Conservation (phyloP, 2,329 filamentous ascomycete genomes). For the Cadophora luteo-olivacea region DNA sequence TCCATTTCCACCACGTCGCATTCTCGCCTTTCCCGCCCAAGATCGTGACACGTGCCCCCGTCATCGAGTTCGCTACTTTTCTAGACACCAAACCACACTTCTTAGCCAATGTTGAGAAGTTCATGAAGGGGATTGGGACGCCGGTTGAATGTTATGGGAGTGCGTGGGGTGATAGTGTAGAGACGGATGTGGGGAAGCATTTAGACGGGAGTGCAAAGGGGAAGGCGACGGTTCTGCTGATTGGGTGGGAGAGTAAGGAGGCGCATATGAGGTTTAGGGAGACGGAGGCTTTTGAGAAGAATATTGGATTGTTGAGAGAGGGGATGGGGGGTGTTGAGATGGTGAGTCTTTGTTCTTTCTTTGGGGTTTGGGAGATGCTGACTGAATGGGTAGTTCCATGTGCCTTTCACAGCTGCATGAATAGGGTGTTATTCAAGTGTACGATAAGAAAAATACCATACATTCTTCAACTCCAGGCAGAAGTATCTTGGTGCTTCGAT, state of each 20-base stretch:
- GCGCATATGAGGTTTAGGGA: constrained; percentile 37
- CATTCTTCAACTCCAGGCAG: no score
- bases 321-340: constrained; percentile 32
- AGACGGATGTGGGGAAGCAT: constrained; percentile 28
- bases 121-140: constrained; percentile 21
- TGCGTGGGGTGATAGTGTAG: constrained; percentile 24
- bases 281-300: constrained; percentile 33
- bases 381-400: background rate
- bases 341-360: background rate
- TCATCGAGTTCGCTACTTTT: constrained; percentile 36
- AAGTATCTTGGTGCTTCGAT: no score
- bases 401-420: background rate
- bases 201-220: constrained; percentile 25
- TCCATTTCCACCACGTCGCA: constrained; percentile 31
- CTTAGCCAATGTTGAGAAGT: constrained; percentile 22
- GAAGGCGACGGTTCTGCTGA: constrained; percentile 28
- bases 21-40: constrained; percentile 18
- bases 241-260: constrained; percentile 39
- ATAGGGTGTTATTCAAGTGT: background rate
- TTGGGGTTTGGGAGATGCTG: background rate
- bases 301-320: constrained; percentile 31
- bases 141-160: constrained; percentile 21
- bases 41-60: constrained; percentile 26
- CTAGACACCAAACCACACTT: constrained; percentile 24
- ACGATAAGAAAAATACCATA: background rate